phyloP scores from a whole-genome alignment of 768 basidiomycete species.

The Boletus coccyginus region DNA sequence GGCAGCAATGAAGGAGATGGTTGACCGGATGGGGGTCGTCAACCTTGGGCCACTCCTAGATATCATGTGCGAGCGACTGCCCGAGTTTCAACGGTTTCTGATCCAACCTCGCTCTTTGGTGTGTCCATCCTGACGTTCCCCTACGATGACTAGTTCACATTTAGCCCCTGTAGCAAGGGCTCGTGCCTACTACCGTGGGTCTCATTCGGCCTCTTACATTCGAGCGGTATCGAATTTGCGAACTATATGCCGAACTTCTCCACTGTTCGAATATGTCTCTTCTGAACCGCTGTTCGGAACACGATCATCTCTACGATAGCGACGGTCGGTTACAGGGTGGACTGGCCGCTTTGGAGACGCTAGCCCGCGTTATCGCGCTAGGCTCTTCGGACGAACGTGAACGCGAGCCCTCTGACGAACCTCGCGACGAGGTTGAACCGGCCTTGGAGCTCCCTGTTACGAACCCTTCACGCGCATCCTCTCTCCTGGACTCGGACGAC shows the following conservation, averaged over 20 bases:
- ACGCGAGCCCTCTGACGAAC: conserved; percentile 57
- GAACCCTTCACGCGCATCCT: conserved; percentile 46
- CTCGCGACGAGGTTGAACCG: conserved; percentile 54
- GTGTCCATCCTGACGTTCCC: conserved; percentile 26
- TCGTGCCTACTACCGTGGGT: conserved; percentile 73
- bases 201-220: conserved; percentile 79
- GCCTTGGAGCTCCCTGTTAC: conserved; percentile 69
- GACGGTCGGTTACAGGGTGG: conserved; percentile 90
- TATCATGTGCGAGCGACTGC: conserved; percentile 65
- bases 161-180: conserved; percentile 48
- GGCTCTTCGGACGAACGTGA: conserved; percentile 54
- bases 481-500: conserved; percentile 67
- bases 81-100: conserved; percentile 68
- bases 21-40: conserved; percentile 84
- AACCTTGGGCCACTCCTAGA: conserved; percentile 82
- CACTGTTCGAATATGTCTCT: conserved; percentile 99
- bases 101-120: conserved; percentile 75
- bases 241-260: conserved; percentile 92
- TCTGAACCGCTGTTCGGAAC: conserved; percentile 75
- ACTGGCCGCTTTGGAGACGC: conserved; percentile 74
- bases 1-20: conserved; percentile 74
- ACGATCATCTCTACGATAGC: conserved; percentile 69
- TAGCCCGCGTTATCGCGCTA: conserved; percentile 79
- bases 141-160: conserved; percentile 14
- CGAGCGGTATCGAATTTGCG: conserved; percentile 94